Conservation (phyloP, 1,139 yeast genomes). For the Pichia sp. region DNA sequence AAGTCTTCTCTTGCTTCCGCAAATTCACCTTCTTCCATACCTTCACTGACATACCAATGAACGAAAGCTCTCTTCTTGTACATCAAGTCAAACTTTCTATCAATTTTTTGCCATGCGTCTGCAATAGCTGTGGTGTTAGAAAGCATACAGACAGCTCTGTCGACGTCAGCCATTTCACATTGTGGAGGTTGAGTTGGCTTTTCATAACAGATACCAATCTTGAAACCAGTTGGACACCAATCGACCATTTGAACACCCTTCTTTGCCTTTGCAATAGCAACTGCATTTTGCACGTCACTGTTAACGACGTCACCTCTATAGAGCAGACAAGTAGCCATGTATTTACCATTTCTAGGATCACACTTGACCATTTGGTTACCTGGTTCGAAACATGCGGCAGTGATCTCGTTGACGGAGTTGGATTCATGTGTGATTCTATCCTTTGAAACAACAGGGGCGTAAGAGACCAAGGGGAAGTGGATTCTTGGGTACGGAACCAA, state of each 20-base stretch:
- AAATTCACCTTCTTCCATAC: constrained; percentile 93
- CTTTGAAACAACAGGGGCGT: constrained; percentile 92
- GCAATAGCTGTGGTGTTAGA: constrained; percentile 97
- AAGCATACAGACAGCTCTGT: constrained; percentile 96
- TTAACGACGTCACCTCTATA: constrained; percentile 98
- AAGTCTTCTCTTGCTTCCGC: constrained; percentile 90
- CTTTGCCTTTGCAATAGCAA: constrained; percentile 86
- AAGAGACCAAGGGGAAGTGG: constrained; percentile 97
- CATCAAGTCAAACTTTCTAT: constrained; percentile 95
- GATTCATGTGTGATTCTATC: constrained; percentile 90
- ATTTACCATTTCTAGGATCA: constrained; percentile 93
- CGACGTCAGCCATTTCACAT: constrained; percentile 85
- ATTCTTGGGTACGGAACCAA: constrained; percentile 98
- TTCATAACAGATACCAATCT: constrained; percentile 97
- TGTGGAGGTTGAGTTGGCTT: constrained; percentile 90
- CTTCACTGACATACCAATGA: constrained; percentile 98
- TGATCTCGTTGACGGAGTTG: constrained; percentile 85
- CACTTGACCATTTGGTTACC: constrained; percentile 99
- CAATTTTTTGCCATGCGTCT: constrained; percentile 98
- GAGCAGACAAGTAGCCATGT: constrained; percentile 96
- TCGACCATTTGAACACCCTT: constrained; percentile 95
- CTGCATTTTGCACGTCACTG: constrained; percentile 95
- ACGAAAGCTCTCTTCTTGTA: constrained; percentile 98
- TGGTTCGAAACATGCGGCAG: constrained; percentile 97
- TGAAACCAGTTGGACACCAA: constrained; percentile 99